Conservation (phyloP, 371 early-diverging fungal genomes). For the Rhizopus sp. region DNA sequence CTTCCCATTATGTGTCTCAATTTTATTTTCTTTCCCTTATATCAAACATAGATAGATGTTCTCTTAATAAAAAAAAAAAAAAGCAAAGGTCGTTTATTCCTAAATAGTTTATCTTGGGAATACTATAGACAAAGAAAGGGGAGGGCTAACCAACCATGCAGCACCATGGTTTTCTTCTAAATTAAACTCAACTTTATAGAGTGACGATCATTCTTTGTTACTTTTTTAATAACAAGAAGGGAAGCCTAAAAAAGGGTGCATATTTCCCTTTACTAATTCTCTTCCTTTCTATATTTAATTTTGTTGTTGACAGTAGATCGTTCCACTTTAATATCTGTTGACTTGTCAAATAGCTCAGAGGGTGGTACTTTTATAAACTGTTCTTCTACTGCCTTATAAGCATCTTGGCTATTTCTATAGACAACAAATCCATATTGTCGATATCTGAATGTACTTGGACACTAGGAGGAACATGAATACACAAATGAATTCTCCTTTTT, state of each 20-base stretch:
- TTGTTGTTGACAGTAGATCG: neutral
- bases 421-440: conserved; percentile 30
- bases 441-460: conserved; percentile 32
- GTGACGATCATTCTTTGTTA: conserved; percentile 3
- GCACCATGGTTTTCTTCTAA: conserved; percentile 18
- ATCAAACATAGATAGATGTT: neutral
- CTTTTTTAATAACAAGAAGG: too few relatives aligned
- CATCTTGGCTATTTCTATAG: conserved; percentile 25
- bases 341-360: conserved; percentile 24
- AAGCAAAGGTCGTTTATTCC: neutral
- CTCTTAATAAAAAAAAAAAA: neutral
- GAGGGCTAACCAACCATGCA: neutral
- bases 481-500: neutral
- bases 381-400: conserved; percentile 25
- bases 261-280: neutral
- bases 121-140: neutral
- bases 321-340: conserved; percentile 29
- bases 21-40: neutral
- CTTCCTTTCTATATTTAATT: neutral
- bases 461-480: conserved; percentile 12
- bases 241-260: neutral
- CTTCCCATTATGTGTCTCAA: neutral
- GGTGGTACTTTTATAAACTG: conserved; percentile 25
- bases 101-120: neutral
- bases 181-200: conserved; percentile 11